Conservation (phyloP, 345 rosid species). For the Sisymbrium irio region DNA sequence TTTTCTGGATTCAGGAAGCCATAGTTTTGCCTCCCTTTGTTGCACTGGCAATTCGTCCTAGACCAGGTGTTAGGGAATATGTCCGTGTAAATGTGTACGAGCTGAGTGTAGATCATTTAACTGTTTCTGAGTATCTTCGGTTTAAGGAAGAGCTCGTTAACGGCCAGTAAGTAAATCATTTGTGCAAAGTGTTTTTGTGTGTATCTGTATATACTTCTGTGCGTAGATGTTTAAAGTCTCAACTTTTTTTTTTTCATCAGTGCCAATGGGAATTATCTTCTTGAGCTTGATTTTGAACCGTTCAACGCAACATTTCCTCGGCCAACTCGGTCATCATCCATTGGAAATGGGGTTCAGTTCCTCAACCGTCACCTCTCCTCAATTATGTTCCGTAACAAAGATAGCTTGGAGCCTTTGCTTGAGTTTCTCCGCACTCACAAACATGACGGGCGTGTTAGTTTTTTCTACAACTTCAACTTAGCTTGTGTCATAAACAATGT, state of each 20-base stretch:
- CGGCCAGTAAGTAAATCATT: conserved; percentile 50
- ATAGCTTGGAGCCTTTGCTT: conserved; percentile 79
- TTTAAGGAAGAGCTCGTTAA: conserved; percentile 88
- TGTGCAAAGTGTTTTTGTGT: background rate
- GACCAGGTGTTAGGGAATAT: conserved; percentile 97
- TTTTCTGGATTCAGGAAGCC: conserved; percentile 59
- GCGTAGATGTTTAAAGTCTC: conserved; percentile 10
- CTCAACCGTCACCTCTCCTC: conserved; percentile 96
- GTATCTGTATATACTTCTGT: background rate
- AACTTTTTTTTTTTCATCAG: conserved; percentile 26
- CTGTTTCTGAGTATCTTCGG: conserved; percentile 72
- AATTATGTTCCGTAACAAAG: conserved; percentile 84
- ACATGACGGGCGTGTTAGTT: conserved; percentile 83
- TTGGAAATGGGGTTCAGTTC: conserved; percentile 96
- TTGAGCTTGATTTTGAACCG: conserved; percentile 98
- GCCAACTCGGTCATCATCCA: conserved; percentile 90
- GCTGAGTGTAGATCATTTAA: conserved; percentile 80
- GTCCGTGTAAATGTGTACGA: conserved; percentile 81
- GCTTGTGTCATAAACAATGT: background rate
- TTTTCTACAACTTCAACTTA: background rate
- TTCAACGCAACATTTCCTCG: conserved; percentile 88
- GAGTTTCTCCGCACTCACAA: conserved; percentile 81
- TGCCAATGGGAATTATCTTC: conserved; percentile 48
- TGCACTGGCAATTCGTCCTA: conserved; percentile 88
- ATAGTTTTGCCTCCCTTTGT: conserved; percentile 92